Conservation (phyloP, 2,329 filamentous ascomycete genomes). For the Epichloe aotearoae region DNA sequence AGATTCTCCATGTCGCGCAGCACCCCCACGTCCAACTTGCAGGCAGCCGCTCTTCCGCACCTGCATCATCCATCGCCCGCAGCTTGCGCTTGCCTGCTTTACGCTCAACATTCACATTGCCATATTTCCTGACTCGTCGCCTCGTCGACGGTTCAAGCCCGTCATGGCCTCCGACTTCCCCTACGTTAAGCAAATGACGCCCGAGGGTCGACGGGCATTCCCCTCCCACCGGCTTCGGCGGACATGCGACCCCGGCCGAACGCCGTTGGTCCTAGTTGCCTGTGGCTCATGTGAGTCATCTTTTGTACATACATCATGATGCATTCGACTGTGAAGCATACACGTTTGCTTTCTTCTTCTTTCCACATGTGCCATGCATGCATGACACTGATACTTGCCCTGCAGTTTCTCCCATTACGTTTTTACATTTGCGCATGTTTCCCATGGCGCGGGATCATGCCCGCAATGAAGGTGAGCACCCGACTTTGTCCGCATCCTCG, state of each 20-base stretch:
- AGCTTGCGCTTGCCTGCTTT: background rate
- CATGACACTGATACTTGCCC: background rate
- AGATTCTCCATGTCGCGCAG: too few species aligned
- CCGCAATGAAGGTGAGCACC: constrained; percentile 26
- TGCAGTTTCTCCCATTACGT: constrained; percentile 55
- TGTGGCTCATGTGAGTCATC: constrained; percentile 43
- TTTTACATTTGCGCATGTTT: constrained; percentile 75
- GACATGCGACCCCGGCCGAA: constrained; percentile 25
- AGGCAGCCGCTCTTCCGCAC: background rate
- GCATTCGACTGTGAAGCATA: background rate
- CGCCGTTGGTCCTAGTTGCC: constrained; percentile 21
- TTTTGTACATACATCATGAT: background rate
- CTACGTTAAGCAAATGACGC: constrained; percentile 22
- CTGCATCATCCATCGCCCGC: background rate
- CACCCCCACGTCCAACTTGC: background rate
- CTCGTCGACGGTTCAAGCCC: constrained; percentile 2
- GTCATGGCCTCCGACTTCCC: constrained; percentile 19
- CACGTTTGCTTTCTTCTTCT: too few species aligned
- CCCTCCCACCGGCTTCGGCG: constrained; percentile 46
- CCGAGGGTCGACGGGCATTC: constrained; percentile 38
- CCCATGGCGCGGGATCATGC: constrained; percentile 75
- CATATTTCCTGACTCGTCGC: too few species aligned
- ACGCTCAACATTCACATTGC: background rate
- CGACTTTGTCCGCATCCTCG: background rate
- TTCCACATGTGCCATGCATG: too few species aligned